phyloP scores from a whole-genome alignment of 1,284 basidiomycete species.

The Schizopora paradoxa region DNA sequence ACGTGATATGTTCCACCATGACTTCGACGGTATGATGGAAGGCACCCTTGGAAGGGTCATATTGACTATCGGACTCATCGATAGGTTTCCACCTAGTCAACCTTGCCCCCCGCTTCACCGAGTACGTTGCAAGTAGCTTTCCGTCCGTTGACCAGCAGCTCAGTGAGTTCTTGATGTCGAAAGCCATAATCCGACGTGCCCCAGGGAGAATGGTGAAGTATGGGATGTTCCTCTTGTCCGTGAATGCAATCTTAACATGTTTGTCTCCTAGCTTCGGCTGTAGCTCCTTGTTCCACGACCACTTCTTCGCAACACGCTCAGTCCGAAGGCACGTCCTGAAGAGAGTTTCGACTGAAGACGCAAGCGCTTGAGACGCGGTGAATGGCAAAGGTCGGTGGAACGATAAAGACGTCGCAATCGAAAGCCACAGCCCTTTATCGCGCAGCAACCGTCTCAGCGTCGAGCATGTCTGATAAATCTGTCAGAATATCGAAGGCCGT shows the following conservation, averaged over 20 bases:
- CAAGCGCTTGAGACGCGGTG: conserved; percentile 5
- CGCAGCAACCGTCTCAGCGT: conserved; percentile 1
- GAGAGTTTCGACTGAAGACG: conserved; percentile 3
- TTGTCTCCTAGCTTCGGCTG: conserved; percentile 1
- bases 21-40: conserved; percentile 15
- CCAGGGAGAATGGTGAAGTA: conserved; percentile 15
- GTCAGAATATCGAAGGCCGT: background rate
- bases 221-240: conserved; percentile 8
- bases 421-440: conserved; percentile 10
- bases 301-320: conserved; percentile 10
- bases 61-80: conserved; percentile 10
- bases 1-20: conserved; percentile 10
- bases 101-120: background rate
- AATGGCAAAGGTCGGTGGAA: conserved; percentile 10
- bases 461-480: conserved; percentile 7
- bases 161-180: conserved; percentile 6
- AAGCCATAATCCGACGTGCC: conserved; percentile 11
- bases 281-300: conserved; percentile 5
- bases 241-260: conserved; percentile 6
- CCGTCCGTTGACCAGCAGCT: conserved; percentile 15
- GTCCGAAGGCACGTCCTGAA: conserved; percentile 10
- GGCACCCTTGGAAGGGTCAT: too few species aligned
- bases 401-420: conserved; percentile 10
- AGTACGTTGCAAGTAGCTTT: background rate
- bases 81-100: conserved; percentile 13